These are phyloP conservation scores for Zygosaccharomyces pseudobailii DNA, from an alignment of 1,139 yeast genomes.

Conservation along the genomic window DNA sequence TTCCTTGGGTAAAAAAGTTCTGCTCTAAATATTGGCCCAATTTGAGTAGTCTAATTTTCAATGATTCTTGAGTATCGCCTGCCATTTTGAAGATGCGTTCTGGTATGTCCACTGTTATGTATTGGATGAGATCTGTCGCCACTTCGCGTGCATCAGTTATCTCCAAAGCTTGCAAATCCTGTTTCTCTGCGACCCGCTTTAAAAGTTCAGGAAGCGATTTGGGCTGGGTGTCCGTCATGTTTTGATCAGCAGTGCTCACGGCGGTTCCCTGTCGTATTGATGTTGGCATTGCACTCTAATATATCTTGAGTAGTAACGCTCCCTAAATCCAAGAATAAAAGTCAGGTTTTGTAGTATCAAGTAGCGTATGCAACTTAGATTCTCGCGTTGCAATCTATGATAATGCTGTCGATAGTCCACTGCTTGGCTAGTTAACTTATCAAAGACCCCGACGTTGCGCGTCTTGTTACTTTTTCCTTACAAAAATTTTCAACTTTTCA, in stretches of 20 bases:
- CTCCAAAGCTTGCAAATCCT: slow-evolving; percentile 14
- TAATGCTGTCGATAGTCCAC: too few relatives aligned
- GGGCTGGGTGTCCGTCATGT: slow-evolving; percentile 32
- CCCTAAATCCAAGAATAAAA: too few relatives aligned
- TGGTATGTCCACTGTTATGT: slow-evolving; percentile 27
- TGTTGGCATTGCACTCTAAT: slow-evolving; percentile 3
- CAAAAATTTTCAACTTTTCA: background rate
- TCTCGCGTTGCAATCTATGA: background rate
- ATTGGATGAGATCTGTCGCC: slow-evolving; percentile 20
- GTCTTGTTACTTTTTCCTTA: background rate
- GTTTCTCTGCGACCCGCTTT: slow-evolving; percentile 17
- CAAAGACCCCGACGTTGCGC: background rate
- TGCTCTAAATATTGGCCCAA: slow-evolving; percentile 15
- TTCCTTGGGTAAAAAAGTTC: slow-evolving; percentile 16
- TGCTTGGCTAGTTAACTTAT: too few relatives aligned
- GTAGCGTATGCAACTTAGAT: background rate
- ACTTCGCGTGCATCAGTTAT: slow-evolving; percentile 15
- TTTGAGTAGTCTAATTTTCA: slow-evolving; percentile 10
- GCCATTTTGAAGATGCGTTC: slow-evolving; percentile 19
- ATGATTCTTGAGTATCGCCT: slow-evolving; percentile 1
- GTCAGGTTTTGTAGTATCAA: background rate
- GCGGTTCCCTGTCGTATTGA: slow-evolving; percentile 3
- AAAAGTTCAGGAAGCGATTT: slow-evolving; percentile 18
- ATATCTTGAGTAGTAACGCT: too few relatives aligned
- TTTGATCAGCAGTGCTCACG: slow-evolving; percentile 28